phyloP scores from a whole-genome alignment of 2,329 filamentous ascomycete species.

The Dactylellina cionopaga region DNA sequence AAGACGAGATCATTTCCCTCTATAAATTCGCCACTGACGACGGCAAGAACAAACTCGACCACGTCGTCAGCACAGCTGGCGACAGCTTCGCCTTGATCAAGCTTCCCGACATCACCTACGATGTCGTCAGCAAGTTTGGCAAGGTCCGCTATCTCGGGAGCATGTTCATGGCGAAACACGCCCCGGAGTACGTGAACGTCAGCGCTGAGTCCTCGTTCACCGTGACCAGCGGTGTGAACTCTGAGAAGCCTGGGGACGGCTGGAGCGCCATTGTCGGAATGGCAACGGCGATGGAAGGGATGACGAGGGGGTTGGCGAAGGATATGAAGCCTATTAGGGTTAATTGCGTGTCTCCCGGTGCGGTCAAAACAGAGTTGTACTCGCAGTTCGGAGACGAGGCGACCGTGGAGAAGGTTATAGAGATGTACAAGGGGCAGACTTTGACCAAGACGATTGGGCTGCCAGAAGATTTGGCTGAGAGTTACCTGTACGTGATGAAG shows the following conservation, averaged over 20 bases:
- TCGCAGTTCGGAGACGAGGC: conserved; percentile 57
- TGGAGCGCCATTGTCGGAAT: conserved; percentile 62
- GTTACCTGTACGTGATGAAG: conserved; percentile 40
- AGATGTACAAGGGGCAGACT: conserved; percentile 44
- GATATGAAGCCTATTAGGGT: conserved; percentile 73
- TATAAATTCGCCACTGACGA: conserved; percentile 60
- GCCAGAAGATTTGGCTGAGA: conserved; percentile 35
- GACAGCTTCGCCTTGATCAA: conserved; percentile 62
- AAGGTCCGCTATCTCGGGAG: conserved; percentile 67
- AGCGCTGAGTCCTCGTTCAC: conserved; percentile 65
- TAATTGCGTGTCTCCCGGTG: conserved; percentile 70
- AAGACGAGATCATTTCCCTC: conserved; percentile 64
- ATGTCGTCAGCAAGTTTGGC: conserved; percentile 61
- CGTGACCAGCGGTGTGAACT: conserved; percentile 68
- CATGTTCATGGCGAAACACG: conserved; percentile 67
- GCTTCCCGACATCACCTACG: conserved; percentile 62
- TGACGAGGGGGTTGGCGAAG: conserved; percentile 69
- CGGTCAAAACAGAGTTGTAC: conserved; percentile 65
- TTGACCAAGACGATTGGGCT: conserved; percentile 15
- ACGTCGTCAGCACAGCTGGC: conserved; percentile 70
- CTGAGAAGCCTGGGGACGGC: conserved; percentile 65
- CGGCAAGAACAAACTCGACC: conserved; percentile 63
- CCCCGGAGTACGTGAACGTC: conserved; percentile 62
- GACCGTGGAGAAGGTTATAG: conserved; percentile 52
- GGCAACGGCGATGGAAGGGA: conserved; percentile 66